Evolutionary conservation across 2,329 filamentous ascomycete genomes (phyloP).

Genomic region (Teratosphaeria destructans): DNA sequence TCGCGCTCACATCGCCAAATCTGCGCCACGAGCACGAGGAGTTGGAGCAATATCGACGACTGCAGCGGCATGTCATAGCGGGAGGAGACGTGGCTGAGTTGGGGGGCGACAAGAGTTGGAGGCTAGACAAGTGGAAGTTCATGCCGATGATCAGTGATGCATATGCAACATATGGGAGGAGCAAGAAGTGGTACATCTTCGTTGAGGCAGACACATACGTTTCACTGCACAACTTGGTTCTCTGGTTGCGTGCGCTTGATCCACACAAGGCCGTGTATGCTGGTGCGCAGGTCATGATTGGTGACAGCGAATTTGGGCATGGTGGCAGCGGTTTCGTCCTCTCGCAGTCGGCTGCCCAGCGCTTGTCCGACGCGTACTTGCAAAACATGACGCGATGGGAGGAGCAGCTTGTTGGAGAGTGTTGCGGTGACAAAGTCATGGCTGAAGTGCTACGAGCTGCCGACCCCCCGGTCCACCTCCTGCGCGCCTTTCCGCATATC

Average conservation of each 20-base stretch:
- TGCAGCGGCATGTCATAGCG: conserved; percentile 1
- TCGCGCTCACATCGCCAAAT: conserved; percentile 1
- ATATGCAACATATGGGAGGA: conserved; percentile 10
- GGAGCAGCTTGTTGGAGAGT: conserved; percentile 35
- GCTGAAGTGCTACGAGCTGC: conserved; percentile 39
- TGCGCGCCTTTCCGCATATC: conserved; percentile 32
- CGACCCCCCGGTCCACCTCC: conserved; percentile 31
- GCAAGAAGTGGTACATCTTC: conserved; percentile 49
- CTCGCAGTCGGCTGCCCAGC: conserved; percentile 30
- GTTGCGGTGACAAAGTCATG: conserved; percentile 45
- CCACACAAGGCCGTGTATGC: conserved; percentile 40
- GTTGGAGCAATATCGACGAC: conserved; percentile 1
- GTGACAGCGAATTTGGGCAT: conserved; percentile 30
- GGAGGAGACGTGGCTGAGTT: conserved; percentile 1
- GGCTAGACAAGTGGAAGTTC: conserved; percentile 42
- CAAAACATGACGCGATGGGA: conserved; percentile 30
- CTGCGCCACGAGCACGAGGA: neutral
- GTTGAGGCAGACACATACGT: conserved; percentile 50
- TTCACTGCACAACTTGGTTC: conserved; percentile 41
- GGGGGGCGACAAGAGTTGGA: conserved; percentile 17
- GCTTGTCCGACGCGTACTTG: conserved; percentile 23
- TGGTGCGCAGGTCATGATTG: conserved; percentile 36
- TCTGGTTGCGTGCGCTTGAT: conserved; percentile 45
- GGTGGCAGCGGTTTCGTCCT: conserved; percentile 35
- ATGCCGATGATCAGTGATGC: conserved; percentile 36